phyloP scores from a whole-genome alignment of 371 early-diverging fungal genomes.

The Zychaea mexicana region DNA sequence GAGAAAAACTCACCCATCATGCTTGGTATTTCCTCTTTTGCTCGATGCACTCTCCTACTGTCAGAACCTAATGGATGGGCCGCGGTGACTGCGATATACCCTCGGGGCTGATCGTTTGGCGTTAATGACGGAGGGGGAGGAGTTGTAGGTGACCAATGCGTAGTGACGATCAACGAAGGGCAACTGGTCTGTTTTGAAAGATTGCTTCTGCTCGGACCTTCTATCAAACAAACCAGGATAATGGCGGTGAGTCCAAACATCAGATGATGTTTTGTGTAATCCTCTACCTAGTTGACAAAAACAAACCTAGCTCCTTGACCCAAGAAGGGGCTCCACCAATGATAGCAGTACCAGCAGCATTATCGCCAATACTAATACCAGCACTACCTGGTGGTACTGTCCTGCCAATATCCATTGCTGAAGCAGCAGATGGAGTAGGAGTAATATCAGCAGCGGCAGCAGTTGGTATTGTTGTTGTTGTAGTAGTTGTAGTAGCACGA shows the following conservation, averaged over 20 bases:
- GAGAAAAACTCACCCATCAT: constrained; percentile 16
- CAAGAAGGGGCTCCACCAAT: background rate
- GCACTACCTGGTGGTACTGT: too few relatives aligned
- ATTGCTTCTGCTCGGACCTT: constrained; percentile 5
- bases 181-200: constrained; percentile 16
- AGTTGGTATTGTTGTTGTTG: too few relatives aligned
- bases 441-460: too few relatives aligned
- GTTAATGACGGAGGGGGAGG: constrained; percentile 8
- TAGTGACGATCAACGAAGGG: constrained; percentile 10
- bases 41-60: background rate
- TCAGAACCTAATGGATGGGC: background rate
- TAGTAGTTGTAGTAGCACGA: too few relatives aligned
- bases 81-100: background rate
- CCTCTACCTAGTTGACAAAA: background rate
- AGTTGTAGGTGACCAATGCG: constrained; percentile 11
- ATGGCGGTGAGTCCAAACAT: background rate
- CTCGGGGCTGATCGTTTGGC: background rate
- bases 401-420: too few relatives aligned
- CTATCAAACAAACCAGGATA: constrained; percentile 2
- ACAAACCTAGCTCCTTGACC: constrained; percentile 1
- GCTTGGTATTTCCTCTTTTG: constrained; percentile 18
- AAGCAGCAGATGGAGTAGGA: too few relatives aligned
- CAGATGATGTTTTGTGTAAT: background rate
- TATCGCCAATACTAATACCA: background rate
- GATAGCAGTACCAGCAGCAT: background rate